These are phyloP conservation scores for Mediolabrus comicus DNA, from an alignment of 108 stramenopile genomes.

Conservation along the genomic window DNA sequence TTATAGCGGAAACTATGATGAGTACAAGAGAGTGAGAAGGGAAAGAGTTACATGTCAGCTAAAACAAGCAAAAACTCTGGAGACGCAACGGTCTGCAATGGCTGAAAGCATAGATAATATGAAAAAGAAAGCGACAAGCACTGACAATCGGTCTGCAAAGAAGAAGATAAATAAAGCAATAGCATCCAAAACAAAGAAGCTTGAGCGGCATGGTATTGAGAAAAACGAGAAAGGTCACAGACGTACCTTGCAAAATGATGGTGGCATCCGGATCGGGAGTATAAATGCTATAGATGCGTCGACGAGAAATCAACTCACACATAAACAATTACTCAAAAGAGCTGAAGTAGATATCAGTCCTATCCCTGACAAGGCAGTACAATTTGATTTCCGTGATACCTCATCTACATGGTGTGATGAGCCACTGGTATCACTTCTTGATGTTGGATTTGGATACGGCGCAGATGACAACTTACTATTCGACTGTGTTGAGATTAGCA, in stretches of 20 bases:
- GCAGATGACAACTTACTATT: conserved; percentile 38
- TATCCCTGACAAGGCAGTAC: conserved; percentile 77
- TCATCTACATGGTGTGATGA: conserved; percentile 64
- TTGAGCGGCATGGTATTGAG: conserved; percentile 70
- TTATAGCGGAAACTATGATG: conserved; percentile 90
- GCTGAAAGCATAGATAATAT: conserved; percentile 65
- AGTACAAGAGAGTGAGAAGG: conserved; percentile 58
- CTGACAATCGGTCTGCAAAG: conserved; percentile 39
- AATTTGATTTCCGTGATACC: conserved; percentile 61
- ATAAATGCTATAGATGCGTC: conserved; percentile 59
- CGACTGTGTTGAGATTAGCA: conserved; percentile 74
- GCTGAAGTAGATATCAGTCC: conserved; percentile 41
- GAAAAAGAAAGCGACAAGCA: conserved; percentile 56
- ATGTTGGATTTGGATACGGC: conserved; percentile 60
- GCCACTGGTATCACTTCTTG: conserved; percentile 63
- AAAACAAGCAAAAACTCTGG: conserved; percentile 52
- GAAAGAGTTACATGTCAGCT: conserved; percentile 59
- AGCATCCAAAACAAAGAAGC: conserved; percentile 59
- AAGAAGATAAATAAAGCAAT: conserved; percentile 57
- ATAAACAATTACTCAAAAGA: conserved; percentile 55
- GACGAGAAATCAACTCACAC: conserved; percentile 39
- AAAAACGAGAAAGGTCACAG: conserved; percentile 62
- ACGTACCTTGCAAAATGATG: conserved; percentile 55
- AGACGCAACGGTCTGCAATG: conserved; percentile 63
- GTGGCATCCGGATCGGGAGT: conserved; percentile 52